Evolutionary conservation across 2,329 filamentous ascomycete genomes (phyloP), one percentile per base, ranked within the genome.

Genomic region (Annulohypoxylon truncatum): DNA sequence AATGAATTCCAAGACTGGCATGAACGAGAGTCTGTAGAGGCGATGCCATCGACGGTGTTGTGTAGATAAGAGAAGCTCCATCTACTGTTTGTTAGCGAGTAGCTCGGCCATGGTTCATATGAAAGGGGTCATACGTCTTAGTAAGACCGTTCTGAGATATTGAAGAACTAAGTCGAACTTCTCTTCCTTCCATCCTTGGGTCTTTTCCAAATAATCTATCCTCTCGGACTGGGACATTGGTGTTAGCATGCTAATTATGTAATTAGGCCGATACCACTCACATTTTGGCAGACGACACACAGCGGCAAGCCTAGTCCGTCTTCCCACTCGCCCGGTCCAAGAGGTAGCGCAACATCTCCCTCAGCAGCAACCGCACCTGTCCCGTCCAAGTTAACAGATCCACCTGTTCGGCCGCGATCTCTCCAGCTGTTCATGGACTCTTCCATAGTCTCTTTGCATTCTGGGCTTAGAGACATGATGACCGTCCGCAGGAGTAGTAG

Each of bases 151-250:
- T 71, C 96, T 89, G 75, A 99, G 82, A 77, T 94, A 97, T 77
- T 99, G 96, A 64, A 97, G 85, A 44, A 99, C 92, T 71, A 96
- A 94, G 78, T 99, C 96, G 75, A 99, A 99, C 73, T 97, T 92
- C 71, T 96, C 93, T 79, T 99, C 96, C 79, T 94, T 95, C 94
- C 95, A 99, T 12, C 91, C 89, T 64, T 94, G 90, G 53, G 93
- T 94, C 77, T 92, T 93, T 80, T 98, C 96, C 62, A 99, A 80
- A 38, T 89, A 87, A 75, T 98, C 94, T 78, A 98, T 97, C 78
- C 92, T 94, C 79, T 97, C 93, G 12, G 93, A 87, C 90, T 93
- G 71, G 18, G 13, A 33, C 28, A 15, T 13, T 15, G 7, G 33
- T 2, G 62, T 77, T 46, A 77, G 74, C 46, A 61, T 20, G 5